phyloP scores from a whole-genome alignment of 805 yeast genomes.

The Wickerhamomyces bisporus region DNA sequence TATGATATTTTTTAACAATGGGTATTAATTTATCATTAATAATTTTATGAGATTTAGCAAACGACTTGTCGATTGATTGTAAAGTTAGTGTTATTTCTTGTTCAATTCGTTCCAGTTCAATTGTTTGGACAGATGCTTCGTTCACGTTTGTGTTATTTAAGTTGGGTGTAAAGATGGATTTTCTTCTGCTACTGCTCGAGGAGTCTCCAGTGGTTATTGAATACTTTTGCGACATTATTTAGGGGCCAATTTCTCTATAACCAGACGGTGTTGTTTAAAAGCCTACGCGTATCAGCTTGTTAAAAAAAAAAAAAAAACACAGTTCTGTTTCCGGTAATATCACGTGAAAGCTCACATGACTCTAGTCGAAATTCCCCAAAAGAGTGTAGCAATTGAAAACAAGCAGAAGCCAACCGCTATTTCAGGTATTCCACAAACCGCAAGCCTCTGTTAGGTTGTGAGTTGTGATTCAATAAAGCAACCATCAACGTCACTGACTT shows the following conservation, averaged over 20 bases:
- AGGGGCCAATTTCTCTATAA: too few species aligned
- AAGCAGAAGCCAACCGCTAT: too few species aligned
- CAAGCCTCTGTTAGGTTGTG: too few species aligned
- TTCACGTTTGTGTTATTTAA: conserved; percentile 10
- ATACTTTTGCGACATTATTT: conserved; percentile 21
- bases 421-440: too few species aligned
- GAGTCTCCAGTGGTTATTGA: conserved; percentile 9
- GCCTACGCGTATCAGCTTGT: neutral
- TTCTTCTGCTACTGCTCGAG: conserved; percentile 16
- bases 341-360: too few species aligned
- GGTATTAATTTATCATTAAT: conserved; percentile 69
- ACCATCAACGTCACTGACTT: too few species aligned
- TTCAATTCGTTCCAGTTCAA: conserved; percentile 57
- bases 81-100: conserved; percentile 73
- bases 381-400: too few species aligned
- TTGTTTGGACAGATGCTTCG: conserved; percentile 22
- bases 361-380: too few species aligned
- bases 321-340: too few species aligned
- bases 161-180: conserved; percentile 21
- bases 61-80: conserved; percentile 74
- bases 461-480: too few species aligned
- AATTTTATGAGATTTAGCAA: conserved; percentile 60
- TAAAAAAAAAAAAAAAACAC: neutral
- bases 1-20: conserved; percentile 53
- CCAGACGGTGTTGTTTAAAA: neutral